Evolutionary conservation across 2,329 filamentous ascomycete species (phyloP).

Genomic region (Diaporthe destruens): DNA sequence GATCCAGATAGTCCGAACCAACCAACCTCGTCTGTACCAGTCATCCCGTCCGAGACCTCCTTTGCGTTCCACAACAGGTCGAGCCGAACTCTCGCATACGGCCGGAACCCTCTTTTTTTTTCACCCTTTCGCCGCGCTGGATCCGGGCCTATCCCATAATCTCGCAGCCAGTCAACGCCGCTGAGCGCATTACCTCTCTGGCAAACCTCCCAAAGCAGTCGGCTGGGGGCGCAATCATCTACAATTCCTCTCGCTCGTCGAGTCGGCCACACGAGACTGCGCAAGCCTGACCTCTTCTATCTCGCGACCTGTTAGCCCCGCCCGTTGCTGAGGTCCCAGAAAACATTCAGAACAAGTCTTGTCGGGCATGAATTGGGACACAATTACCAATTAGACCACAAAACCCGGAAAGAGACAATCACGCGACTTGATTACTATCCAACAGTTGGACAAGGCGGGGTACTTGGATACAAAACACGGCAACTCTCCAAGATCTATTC

Average conservation of each 20-base stretch:
- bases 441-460: neutral
- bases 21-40: conserved; percentile 17
- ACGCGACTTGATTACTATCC: neutral
- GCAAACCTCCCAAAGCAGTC: neutral
- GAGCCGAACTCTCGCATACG: conserved; percentile 30
- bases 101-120: conserved; percentile 10
- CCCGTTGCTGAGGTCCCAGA: neutral
- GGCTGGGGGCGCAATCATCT: neutral
- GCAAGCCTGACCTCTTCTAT: neutral
- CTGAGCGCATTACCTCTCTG: conserved; percentile 1
- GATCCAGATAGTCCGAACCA: conserved; percentile 11
- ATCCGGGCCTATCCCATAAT: neutral
- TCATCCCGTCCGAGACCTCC: neutral
- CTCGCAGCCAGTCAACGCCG: neutral
- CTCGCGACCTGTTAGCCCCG: neutral
- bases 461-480: neutral
- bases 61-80: conserved; percentile 30
- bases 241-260: neutral
- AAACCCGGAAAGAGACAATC: conserved; percentile 4
- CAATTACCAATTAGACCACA: conserved; percentile 12
- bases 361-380: conserved; percentile 29
- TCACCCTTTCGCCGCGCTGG: neutral
- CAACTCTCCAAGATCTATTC: neutral
- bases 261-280: conserved; percentile 23
- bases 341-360: neutral